Conservation (phyloP, 1,284 basidiomycete species). For the Mycena sp. region DNA sequence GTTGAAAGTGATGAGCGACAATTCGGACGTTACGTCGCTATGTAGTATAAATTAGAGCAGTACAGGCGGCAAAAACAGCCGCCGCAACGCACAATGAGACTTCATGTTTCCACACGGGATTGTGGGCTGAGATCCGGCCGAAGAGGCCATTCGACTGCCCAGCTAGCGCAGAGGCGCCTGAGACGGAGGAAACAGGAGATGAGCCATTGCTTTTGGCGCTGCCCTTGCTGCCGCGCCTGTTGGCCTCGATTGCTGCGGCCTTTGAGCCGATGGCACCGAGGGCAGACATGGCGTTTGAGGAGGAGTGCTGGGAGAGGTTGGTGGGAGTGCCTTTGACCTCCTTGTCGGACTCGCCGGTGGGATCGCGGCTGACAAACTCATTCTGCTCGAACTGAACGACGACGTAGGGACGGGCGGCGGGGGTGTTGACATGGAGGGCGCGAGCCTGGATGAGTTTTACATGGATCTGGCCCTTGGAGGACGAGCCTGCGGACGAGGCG, state of each 20-base stretch:
- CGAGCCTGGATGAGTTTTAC: slow-evolving; percentile 96
- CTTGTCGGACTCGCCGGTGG: slow-evolving; percentile 86
- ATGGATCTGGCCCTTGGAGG: slow-evolving; percentile 85
- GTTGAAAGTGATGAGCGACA: slow-evolving; percentile 88
- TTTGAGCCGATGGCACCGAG: slow-evolving; percentile 76
- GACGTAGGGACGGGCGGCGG: slow-evolving; percentile 85
- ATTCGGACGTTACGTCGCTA: slow-evolving; percentile 95
- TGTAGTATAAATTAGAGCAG: slow-evolving; percentile 25
- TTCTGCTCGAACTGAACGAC: slow-evolving; percentile 99
- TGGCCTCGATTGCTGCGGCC: slow-evolving; percentile 51
- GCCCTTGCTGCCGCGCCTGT: slow-evolving; percentile 40
- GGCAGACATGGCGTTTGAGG: slow-evolving; percentile 65
- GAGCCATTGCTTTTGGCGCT: slow-evolving; percentile 43
- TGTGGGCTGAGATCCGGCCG: slow-evolving; percentile 76
- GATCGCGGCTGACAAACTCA: slow-evolving; percentile 96
- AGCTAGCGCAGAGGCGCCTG: slow-evolving; percentile 36
- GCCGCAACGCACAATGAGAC: slow-evolving; percentile 86
- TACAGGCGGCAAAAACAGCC: slow-evolving; percentile 26
- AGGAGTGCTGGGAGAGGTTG: slow-evolving; percentile 66
- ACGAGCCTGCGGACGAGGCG: slow-evolving; percentile 46
- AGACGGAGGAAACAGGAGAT: slow-evolving; percentile 49
- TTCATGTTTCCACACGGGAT: slow-evolving; percentile 99
- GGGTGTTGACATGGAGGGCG: slow-evolving; percentile 76
- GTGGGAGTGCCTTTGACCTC: slow-evolving; percentile 86
- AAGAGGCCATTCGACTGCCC: slow-evolving; percentile 59